Percentiles rank a stretch among this genome's conserved stretches.
Evolutionary conservation across 192 early-diverging fungal species (phyloP).

Genomic region (Cladochytrium replicatum): DNA sequence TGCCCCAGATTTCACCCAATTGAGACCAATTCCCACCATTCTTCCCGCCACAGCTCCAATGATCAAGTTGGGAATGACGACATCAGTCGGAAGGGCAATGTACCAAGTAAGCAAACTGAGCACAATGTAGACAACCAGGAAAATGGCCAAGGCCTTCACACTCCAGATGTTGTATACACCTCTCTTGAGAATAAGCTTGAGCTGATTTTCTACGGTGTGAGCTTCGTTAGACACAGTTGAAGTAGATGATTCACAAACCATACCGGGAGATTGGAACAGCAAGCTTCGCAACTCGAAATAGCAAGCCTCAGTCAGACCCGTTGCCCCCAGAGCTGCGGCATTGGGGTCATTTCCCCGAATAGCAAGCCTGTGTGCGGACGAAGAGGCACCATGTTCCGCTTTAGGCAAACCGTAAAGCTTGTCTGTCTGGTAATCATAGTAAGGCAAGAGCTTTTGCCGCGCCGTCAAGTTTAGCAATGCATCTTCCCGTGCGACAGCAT

Average conservation of each 20-base stretch:
- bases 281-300: conserved; percentile 23
- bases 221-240: neutral
- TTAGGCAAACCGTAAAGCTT: neutral
- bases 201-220: conserved; percentile 17
- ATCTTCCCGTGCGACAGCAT: too few relatives aligned
- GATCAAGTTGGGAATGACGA: conserved; percentile 31
- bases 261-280: conserved; percentile 16
- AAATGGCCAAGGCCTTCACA: conserved; percentile 14
- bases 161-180: conserved; percentile 18
- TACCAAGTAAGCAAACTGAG: conserved; percentile 23
- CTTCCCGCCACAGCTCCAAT: conserved; percentile 26
- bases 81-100: conserved; percentile 29
- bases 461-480: too few relatives aligned
- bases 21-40: conserved; percentile 16
- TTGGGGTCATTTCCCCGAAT: too few relatives aligned
- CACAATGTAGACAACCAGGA: conserved; percentile 19
- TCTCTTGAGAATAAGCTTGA: conserved; percentile 20
- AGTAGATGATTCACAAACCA: neutral
- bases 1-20: conserved; percentile 9
- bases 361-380: too few relatives aligned
- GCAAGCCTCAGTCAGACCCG: too few relatives aligned
- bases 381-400: too few relatives aligned
- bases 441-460: conserved; percentile 1
- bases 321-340: too few relatives aligned
- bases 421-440: neutral